Conservation (phyloP, 371 early-diverging fungal genomes). For the Syncephalastrum contaminatum region DNA sequence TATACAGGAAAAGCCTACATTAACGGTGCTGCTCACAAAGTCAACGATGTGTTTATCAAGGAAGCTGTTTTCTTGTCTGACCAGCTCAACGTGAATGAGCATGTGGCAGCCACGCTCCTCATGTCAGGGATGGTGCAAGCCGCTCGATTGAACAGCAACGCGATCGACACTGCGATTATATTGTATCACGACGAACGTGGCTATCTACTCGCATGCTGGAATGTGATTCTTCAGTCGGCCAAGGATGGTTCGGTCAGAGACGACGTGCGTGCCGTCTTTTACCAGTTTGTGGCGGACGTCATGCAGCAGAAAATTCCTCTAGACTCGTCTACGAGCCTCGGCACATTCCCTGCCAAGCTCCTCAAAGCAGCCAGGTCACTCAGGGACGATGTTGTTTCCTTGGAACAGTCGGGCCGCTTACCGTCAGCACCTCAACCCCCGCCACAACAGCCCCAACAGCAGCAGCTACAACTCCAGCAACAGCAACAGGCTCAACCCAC, state of each 20-base stretch:
- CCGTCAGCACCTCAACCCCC: conserved; percentile 17
- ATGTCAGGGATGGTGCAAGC: conserved; percentile 58
- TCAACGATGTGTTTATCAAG: conserved; percentile 71
- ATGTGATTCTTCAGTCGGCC: conserved; percentile 59
- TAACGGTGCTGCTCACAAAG: conserved; percentile 48
- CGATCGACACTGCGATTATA: conserved; percentile 63
- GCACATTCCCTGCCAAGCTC: conserved; percentile 41
- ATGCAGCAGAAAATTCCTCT: conserved; percentile 8
- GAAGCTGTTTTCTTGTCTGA: conserved; percentile 72
- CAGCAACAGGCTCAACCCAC: conserved; percentile 2
- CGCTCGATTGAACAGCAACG: conserved; percentile 11
- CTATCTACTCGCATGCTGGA: conserved; percentile 61
- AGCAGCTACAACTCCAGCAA: conserved; percentile 15
- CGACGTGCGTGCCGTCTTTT: conserved; percentile 44
- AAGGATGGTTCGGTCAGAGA: conserved; percentile 44
- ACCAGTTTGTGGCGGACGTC: conserved; percentile 25
- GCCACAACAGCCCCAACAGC: conserved; percentile 25
- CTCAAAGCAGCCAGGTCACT: conserved; percentile 46
- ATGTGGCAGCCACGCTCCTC: conserved; percentile 71
- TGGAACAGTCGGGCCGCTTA: conserved; percentile 25
- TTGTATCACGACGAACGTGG: conserved; percentile 72
- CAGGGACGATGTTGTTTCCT: conserved; percentile 31
- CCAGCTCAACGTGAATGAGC: conserved; percentile 79
- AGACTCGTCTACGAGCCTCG: conserved; percentile 2
- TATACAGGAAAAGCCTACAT: conserved; percentile 47